Conservation (phyloP, 2,329 filamentous ascomycete genomes). For the Hortaea sp. region DNA sequence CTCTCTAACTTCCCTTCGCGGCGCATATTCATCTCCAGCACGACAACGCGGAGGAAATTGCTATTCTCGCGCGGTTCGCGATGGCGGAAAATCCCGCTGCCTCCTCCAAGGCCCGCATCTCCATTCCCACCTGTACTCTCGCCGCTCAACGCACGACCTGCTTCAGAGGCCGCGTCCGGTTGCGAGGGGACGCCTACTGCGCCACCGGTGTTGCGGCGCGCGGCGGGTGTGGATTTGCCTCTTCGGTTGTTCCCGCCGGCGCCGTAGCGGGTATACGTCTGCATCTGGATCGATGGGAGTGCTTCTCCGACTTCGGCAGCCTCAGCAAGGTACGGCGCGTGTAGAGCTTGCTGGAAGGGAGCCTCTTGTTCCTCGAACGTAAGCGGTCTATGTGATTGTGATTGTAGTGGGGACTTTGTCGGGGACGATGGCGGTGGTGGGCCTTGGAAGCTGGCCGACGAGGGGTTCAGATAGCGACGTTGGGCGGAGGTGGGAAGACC, state of each 20-base stretch:
- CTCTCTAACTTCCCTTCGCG: conserved; percentile 51
- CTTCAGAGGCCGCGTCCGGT: conserved; percentile 31
- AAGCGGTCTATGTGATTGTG: too few species aligned
- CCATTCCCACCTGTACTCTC: not conserved
- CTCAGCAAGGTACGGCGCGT: conserved; percentile 22
- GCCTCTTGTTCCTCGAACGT: conserved; percentile 29
- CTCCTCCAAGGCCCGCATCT: conserved; percentile 13
- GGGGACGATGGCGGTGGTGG: too few species aligned
- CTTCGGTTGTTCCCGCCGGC: not conserved
- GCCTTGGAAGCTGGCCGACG: conserved; percentile 19
- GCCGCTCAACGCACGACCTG: conserved; percentile 26
- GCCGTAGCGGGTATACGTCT: conserved; percentile 42
- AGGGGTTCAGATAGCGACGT: conserved; percentile 52
- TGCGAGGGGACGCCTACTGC: conserved; percentile 3
- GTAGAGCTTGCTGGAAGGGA: conserved; percentile 26
- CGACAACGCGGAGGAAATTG: conserved; percentile 54
- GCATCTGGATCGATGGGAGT: conserved; percentile 49
- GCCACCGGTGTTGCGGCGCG: conserved; percentile 25
- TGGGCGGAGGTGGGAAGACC: conserved; percentile 45
- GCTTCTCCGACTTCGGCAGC: conserved; percentile 27
- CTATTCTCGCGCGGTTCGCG: conserved; percentile 55
- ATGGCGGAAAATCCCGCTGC: conserved; percentile 35
- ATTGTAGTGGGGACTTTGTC: too few species aligned
- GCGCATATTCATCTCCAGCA: conserved; percentile 60
- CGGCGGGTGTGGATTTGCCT: too few species aligned